A percentile compares a stretch with the other conserved stretches of the same genome.
Evolutionary conservation across 2,329 filamentous ascomycete genomes (phyloP).

Genomic region (Hyphodiscus sp.): DNA sequence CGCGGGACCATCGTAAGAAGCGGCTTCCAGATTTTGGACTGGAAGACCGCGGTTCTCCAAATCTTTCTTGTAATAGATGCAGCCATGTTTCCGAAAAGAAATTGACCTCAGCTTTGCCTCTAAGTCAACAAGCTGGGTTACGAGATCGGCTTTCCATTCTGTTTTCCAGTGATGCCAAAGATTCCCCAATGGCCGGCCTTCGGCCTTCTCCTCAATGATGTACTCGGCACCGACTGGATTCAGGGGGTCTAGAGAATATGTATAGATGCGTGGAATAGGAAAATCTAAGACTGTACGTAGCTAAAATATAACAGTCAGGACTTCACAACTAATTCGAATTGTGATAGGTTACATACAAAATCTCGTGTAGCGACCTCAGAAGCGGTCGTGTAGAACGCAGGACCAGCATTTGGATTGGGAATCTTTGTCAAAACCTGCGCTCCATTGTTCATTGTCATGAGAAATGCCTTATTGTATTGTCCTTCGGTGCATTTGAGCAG

Average conservation of each 20-base stretch:
- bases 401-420: slow-evolving; percentile 17
- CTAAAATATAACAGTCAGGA: slow-evolving; percentile 10
- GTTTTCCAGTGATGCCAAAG: slow-evolving; percentile 27
- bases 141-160: slow-evolving; percentile 21
- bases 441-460: slow-evolving; percentile 21
- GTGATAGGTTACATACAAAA: slow-evolving; percentile 7
- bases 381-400: slow-evolving; percentile 18
- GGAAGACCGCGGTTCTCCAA: slow-evolving; percentile 12
- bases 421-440: slow-evolving; percentile 17
- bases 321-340: neutral
- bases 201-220: slow-evolving; percentile 26
- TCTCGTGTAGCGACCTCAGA: slow-evolving; percentile 18
- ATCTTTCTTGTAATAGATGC: slow-evolving; percentile 18
- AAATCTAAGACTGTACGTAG: slow-evolving; percentile 12
- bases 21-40: slow-evolving; percentile 10
- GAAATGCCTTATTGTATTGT: slow-evolving; percentile 17
- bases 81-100: slow-evolving; percentile 24
- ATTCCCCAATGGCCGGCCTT: slow-evolving; percentile 24
- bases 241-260: slow-evolving; percentile 11
- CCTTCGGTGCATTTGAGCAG: slow-evolving; percentile 17
- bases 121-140: slow-evolving; percentile 25
- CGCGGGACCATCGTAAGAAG: slow-evolving; percentile 1
- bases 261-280: slow-evolving; percentile 13
- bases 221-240: slow-evolving; percentile 20
- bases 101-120: slow-evolving; percentile 23